phyloP scores from a whole-genome alignment of 1,284 basidiomycete genomes.

The Ustilago crameri region DNA sequence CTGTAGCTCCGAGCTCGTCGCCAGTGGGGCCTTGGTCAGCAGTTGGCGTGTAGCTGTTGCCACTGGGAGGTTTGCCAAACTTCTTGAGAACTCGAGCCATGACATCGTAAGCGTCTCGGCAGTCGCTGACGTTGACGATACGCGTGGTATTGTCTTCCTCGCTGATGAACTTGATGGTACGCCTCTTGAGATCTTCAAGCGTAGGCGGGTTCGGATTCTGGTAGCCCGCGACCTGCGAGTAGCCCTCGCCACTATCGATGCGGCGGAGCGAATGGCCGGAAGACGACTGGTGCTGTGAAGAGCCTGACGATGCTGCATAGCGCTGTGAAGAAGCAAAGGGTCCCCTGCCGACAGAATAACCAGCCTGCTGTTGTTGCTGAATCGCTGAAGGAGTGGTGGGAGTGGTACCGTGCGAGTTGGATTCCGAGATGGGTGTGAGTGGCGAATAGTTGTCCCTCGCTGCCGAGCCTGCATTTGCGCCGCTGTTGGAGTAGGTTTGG shows the following conservation, averaged over 20 bases:
- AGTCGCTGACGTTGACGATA: constrained; percentile 63
- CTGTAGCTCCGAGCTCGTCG: constrained; percentile 39
- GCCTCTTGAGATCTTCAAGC: constrained; percentile 58
- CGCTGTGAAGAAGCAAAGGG: constrained; percentile 45
- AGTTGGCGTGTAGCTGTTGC: constrained; percentile 59
- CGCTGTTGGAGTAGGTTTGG: constrained; percentile 22
- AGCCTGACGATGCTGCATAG: constrained; percentile 30
- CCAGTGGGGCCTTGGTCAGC: constrained; percentile 52
- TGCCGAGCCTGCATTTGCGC: constrained; percentile 1
- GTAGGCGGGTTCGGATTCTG: constrained; percentile 32
- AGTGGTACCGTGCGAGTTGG: constrained; percentile 39
- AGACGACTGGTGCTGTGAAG: constrained; percentile 17
- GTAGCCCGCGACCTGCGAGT: constrained; percentile 28
- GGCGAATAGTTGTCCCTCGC: constrained; percentile 29
- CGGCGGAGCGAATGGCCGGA: constrained; percentile 23
- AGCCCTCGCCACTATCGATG: constrained; percentile 49
- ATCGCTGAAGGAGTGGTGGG: constrained; percentile 37
- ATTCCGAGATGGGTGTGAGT: constrained; percentile 55
- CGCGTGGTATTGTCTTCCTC: constrained; percentile 63
- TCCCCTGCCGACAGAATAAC: constrained; percentile 61
- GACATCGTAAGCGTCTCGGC: constrained; percentile 61
- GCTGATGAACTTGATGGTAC: constrained; percentile 67
- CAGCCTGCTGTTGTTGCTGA: constrained; percentile 37
- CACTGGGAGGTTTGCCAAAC: constrained; percentile 57
- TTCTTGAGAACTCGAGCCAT: constrained; percentile 65